Evolutionary conservation across 306 rosid species (phyloP), one percentile per base, ranked within the genome.

Genomic region (Macrotyloma uniflorum): DNA sequence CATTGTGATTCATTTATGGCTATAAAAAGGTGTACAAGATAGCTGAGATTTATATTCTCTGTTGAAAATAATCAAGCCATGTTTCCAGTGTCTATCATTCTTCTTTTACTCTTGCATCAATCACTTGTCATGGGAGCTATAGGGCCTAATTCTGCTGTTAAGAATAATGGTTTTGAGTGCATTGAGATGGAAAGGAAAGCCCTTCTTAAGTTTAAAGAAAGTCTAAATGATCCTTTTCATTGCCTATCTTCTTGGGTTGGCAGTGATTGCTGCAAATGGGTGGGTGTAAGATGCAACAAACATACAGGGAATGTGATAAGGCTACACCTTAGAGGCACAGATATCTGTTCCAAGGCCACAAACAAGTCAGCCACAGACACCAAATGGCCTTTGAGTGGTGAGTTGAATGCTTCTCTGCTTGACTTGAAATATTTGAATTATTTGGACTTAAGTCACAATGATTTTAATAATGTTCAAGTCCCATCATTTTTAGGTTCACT

Each of bases 401-500:
- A 49, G 54, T 49, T n/a, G 54, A 49, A 49, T 49, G 22, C 54
- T 49, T 49, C 54, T 49, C 54, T 49, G 22, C 54, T 49, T 49
- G 54, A 49, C 54, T 16, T 49, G 54, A 49, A 49, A 49, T n/a
- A 49, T n/a, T 49, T 49, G 54, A 49, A 49, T n/a, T 49, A 49
- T 49, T n/a, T 49, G 54, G 54, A 49, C 54, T 49, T 49, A 16
- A 49, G 54, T 49, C 54, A 49, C 22, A 49, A 49, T 49, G 22
- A 49, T 49, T 49, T 49, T 49, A 22, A 49, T 24, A 19, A 51
- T 51, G 24, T 19, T 51, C 58, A 51, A 51, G 58, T 51, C 26
- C 58, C 58, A 51, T 8, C 58, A 51, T 51, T 51, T 51, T 18
- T 51, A 51, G 58, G 42, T 57, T 73, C 68, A 38, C 78, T 73